phyloP scores from a whole-genome alignment of 768 basidiomycete genomes.

The Lactarius deliciosus region DNA sequence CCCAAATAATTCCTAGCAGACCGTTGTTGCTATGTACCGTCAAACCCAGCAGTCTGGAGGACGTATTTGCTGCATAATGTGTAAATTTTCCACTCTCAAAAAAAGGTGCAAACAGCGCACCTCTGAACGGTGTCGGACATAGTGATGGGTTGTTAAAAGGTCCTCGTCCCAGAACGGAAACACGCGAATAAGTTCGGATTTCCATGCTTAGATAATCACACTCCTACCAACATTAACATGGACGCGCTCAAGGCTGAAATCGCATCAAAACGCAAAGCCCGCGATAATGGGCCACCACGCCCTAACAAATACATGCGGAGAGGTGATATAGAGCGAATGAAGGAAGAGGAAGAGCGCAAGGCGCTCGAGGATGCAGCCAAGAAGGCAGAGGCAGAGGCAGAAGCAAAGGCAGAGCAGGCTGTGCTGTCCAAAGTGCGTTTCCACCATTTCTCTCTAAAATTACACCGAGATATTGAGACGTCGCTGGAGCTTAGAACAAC shows the following conservation, averaged over 20 bases:
- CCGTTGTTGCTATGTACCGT: slow-evolving; percentile 50
- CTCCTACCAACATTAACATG: slow-evolving; percentile 54
- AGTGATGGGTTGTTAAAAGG: slow-evolving; percentile 34
- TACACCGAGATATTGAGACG: slow-evolving; percentile 18
- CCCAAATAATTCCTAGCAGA: slow-evolving; percentile 11
- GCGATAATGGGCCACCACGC: slow-evolving; percentile 52
- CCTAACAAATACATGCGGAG: slow-evolving; percentile 87
- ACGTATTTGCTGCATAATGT: slow-evolving; percentile 64
- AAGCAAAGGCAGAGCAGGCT: slow-evolving; percentile 21
- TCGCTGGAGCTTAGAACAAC: slow-evolving; percentile 30
- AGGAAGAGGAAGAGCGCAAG: slow-evolving; percentile 29
- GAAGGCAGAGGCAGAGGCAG: slow-evolving; percentile 23
- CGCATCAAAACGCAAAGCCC: slow-evolving; percentile 78
- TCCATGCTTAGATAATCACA: slow-evolving; percentile 21
- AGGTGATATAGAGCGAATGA: slow-evolving; percentile 64
- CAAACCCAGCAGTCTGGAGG: slow-evolving; percentile 94
- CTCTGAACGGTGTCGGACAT: slow-evolving; percentile 66
- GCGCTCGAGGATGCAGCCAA: slow-evolving; percentile 26
- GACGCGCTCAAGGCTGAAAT: slow-evolving; percentile 90
- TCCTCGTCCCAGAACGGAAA: slow-evolving; percentile 35
- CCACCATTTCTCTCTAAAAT: slow-evolving; percentile 22
- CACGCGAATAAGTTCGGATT: slow-evolving; percentile 17
- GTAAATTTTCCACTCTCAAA: slow-evolving; percentile 29
- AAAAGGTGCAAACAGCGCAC: slow-evolving; percentile 36
- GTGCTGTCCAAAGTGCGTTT: slow-evolving; percentile 36